Base-by-base conservation (phyloP, 306 rosid species). In the Vigna unguiculata region DNA sequence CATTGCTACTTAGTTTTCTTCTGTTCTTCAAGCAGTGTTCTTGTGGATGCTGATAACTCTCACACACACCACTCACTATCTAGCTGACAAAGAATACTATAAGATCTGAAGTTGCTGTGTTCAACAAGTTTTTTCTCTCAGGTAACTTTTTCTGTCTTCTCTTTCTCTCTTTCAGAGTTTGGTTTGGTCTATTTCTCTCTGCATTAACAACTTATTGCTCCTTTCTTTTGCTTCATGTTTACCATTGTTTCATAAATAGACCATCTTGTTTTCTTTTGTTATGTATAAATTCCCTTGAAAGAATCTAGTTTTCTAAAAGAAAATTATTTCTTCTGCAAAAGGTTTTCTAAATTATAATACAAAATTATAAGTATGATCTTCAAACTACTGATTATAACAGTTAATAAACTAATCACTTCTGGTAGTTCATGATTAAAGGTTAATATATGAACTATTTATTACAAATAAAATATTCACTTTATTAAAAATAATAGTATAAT, bases 111-210 rank as follows among this genome's bases (percentile, higher is more conserved):
- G 61, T 34, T 54, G 41, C 34, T 64, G 24, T 32, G 16, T 58
- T 68, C 28, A 38, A 19, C 43, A 19, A 28, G 19, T 32, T 32
- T 55, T 55, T 52, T 64, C 61, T 64, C 53, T 63, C 75, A 73
- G 77, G 70, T 66, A 65, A 80, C 36, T 57, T 9, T 77, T 10
- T 41, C 10, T 41, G 36, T 17, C 10, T 54, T 76, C 60, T 46
- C 48, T 43, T 12, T 12, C 48, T 43, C 48, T 43, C 48, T 40
- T 40, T 43, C 16, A 11, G 20, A 15, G 0, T 9, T 58, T 21
- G 57, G 55, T 69, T 7, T 21, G 21, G 8, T 71, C 19, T 34
- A 20, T 19, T 51, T 71, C 7, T 34, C 46, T 40, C 51, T 73
- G 76, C 24, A 22, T 17, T 60, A 6, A 21, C 30, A 74, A 46